Percentiles rank a stretch among this genome's conserved stretches.
Evolutionary conservation across 257 asterid species (phyloP).

Genomic region (Solanum etuberosum): DNA sequence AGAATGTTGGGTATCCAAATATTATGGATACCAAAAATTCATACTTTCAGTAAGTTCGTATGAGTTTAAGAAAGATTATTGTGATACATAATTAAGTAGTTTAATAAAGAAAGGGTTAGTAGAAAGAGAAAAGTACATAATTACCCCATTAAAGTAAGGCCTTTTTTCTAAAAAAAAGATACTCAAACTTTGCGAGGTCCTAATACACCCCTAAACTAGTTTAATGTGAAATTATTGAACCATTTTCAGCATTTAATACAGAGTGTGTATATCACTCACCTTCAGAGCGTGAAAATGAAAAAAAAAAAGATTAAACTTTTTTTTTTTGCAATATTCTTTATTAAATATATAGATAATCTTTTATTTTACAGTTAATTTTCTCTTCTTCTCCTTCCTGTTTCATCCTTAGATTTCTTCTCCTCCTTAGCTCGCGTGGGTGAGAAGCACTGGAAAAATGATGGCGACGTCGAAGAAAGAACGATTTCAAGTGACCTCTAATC

Average conservation of each 20-base stretch:
- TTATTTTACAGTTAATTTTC: background rate
- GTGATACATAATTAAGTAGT: background rate
- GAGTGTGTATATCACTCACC: background rate
- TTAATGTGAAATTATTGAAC: background rate
- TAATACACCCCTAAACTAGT: background rate
- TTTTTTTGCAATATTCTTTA: too few relatives aligned
- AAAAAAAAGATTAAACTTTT: background rate
- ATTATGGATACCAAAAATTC: background rate
- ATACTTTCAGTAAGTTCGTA: background rate
- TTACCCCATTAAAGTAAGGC: too few relatives aligned
- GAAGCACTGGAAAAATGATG: background rate
- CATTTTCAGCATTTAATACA: background rate
- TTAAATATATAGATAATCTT: too few relatives aligned
- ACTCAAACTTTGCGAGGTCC: background rate
- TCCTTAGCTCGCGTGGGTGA: background rate
- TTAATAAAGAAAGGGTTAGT: background rate
- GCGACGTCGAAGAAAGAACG: too few relatives aligned
- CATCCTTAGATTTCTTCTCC: background rate
- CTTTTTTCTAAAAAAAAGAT: too few relatives aligned
- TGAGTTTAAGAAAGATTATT: background rate
- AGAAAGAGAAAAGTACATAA: background rate
- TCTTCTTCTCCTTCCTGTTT: background rate
- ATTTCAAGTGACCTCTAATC: background rate
- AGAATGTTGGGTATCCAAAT: background rate
- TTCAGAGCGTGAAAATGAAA: background rate